Percentiles rank a stretch among this genome's conserved stretches.
Conservation (phyloP, 2,329 filamentous ascomycete species). For the Aspergillus ochraceoroseus region DNA sequence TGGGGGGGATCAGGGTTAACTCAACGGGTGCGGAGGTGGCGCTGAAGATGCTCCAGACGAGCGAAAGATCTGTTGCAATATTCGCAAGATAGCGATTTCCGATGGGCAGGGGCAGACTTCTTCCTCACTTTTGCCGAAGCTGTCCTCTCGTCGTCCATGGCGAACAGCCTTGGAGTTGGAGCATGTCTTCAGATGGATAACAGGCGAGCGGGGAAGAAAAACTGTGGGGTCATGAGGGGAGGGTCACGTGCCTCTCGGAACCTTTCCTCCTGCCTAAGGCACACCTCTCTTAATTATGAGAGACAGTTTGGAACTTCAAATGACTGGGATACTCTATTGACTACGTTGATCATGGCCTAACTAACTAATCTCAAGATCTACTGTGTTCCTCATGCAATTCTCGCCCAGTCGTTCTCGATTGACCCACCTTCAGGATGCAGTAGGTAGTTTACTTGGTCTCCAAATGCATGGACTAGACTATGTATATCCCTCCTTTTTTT, state of each 20-base stretch:
- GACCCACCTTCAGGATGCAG: too few relatives aligned
- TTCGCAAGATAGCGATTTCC: conserved; percentile 47
- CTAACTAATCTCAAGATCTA: too few relatives aligned
- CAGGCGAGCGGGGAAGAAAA: conserved; percentile 38
- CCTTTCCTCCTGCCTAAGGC: conserved; percentile 2
- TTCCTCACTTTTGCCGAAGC: conserved; percentile 38
- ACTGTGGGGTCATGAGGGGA: conserved; percentile 35
- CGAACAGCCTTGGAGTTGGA: conserved; percentile 25
- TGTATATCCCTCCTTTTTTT: too few relatives aligned
- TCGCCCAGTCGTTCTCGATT: too few relatives aligned
- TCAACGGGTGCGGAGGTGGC: conserved; percentile 50
- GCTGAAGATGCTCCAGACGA: conserved; percentile 48
- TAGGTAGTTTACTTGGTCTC: too few relatives aligned
- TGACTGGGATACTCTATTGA: too few relatives aligned
- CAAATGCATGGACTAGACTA: too few relatives aligned
- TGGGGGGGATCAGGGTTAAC: conserved; percentile 31
- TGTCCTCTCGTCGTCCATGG: conserved; percentile 40
- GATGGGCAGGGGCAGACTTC: conserved; percentile 39
- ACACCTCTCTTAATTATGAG: too few relatives aligned
- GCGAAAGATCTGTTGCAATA: conserved; percentile 48
- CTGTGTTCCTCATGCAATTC: neutral
- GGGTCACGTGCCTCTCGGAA: conserved; percentile 18
- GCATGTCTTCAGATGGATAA: conserved; percentile 24
- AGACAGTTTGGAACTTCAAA: too few relatives aligned
- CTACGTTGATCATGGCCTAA: too few relatives aligned